Base-by-base conservation (phyloP, 768 basidiomycete genomes). In the Pisolithus albus region DNA sequence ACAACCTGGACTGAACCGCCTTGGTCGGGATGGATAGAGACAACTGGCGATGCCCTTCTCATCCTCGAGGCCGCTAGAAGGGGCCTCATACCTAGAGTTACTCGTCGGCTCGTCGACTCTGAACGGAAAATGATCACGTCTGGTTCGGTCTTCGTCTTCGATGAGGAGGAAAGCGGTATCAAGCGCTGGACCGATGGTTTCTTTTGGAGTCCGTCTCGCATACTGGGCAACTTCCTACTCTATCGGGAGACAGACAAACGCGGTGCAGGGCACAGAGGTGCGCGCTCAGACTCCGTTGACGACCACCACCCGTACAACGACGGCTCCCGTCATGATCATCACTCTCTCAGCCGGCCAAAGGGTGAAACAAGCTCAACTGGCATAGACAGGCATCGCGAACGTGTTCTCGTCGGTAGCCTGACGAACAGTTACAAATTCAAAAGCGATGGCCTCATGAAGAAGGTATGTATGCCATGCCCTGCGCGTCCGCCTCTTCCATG, bases 101-200 rank as follows among this genome's bases (percentile, higher is more conserved):
- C 92, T 32, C 81, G 94, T 39, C 82, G 94, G 38, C 81, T 98
- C 47, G 89, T 92, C 55, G 94, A 96, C 65, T 79, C 88, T 30
- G 94, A 98, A 68, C 81, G 92, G 52, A 86, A 83, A 62, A 90
- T 95, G 85, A 93, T 98, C 65, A 84, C 84, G 16, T 88, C 86
- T 6, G 94, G 94, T 51, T 88, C 88, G 7, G 92, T 98, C 10
- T 98, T 97, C 61, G 94, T 96, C 57, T 98, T 96, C 63, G 92
- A 98, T 68, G 94, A 96, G 73, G 87, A 92, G 61, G 92, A 95
- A 71, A 92, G 89, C 62, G 92, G 93, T 24, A 98, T 98, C 73
- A 95, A 94, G 73, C 80, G 94, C 41, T 96, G 93, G 90, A 98
- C 94, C 1, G 94, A 98, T 70, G 92, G 93, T n/a, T 85, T 89